Evolutionary conservation across 2,329 filamentous ascomycete species (phyloP), one percentile per base, ranked within the genome.

Genomic region (Penicillium psychrosexuale): DNA sequence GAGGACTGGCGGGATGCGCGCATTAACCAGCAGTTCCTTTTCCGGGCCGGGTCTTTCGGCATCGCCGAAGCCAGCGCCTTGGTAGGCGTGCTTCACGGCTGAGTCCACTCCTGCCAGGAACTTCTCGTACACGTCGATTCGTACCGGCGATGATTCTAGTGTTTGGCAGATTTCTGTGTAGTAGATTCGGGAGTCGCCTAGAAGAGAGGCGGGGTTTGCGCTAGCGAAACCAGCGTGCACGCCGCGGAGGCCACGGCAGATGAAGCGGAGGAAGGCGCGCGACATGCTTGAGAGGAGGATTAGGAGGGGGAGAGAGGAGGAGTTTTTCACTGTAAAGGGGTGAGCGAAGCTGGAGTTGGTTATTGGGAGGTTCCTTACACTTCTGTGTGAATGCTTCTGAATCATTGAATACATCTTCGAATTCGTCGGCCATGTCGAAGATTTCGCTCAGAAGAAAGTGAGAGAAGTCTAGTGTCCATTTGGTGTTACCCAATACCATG

Each of bases 221-320:
- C 67, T 65, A 47, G 67, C 61, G 60, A 71, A 70, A 47, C 71
- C 72, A 1, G 77, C 75, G 13, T 78, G 77, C 61, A 89, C 75
- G 58, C 85, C 81, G 4, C 75, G 72, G 22, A 91, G 77, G 30
- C 86, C 83, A 38, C 84, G 84, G 69, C 84, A 89, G 45, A 85
- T 79, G 30, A 88, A 84, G 27, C 84, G 84, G 22, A 95, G 78
- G 59, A 93, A 87, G 19, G 84, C 84, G 12, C 91, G 84, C 11
- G 87, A 87, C 49, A 88, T 85, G 30, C 88, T 91, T 65, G 86
- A 88, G 30, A 95, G 81, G 19, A 94, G 69, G 13, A 95, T 77
- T 57, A 78, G 61, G 24, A 78, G 69, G 44, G 76, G 67, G 8
- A 77, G 69, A 8, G 76, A 77, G 50, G 58, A 64, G 12, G 65